Base-by-base conservation (phyloP, 495 filamentous ascomycete genomes). In the Letharia columbiana region DNA sequence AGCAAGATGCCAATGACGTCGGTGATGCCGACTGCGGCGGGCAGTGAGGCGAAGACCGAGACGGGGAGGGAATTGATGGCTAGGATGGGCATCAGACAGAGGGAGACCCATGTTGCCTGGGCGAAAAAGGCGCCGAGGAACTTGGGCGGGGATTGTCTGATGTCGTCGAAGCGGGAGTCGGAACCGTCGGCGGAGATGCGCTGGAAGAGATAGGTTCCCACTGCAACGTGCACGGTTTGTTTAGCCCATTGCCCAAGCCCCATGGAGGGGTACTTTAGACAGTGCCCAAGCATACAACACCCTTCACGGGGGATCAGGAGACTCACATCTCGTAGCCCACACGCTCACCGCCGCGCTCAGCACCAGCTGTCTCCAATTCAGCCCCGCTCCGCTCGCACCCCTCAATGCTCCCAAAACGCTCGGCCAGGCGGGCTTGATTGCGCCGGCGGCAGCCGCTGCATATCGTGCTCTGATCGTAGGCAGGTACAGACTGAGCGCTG, bases 291-390 rank as follows among this genome's bases (percentile, higher is more conserved):
- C 54, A 35, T 18, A 23, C 3, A 0, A 18, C 17, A 31, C 0
- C 31, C 8, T 33, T 0, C 3, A 1, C 15, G 44, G 10, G 31
- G 15, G 7, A 37, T 20, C 28, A 17, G 31, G 28, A 57, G 4
- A 76, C 79, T 68, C 73, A 85, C 85, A 69, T 70, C 86, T 71
- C 9, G 77, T 77, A 33, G 84, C 83, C 85, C 85, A 89, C 20
- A 86, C 66, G 4, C 76, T 71, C 1, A 84, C 85, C 3, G 81
- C 79, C 1, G 76, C 81, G 67, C 79, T 85, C 65, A 88, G 60
- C 35, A 80, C 80, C 15, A 84, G 76, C 71, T 89, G 85, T 59
- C 86, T 77, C 83, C 86, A 88, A 67, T 85, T 85, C 64, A 85
- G 78, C 0, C 71, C 76, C 62, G 71, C 68, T 58, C 63, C 66